Percentiles rank a stretch among this genome's conserved stretches.
Evolutionary conservation across 371 early-diverging fungal genomes (phyloP).

Genomic region (Nematocida displodere): DNA sequence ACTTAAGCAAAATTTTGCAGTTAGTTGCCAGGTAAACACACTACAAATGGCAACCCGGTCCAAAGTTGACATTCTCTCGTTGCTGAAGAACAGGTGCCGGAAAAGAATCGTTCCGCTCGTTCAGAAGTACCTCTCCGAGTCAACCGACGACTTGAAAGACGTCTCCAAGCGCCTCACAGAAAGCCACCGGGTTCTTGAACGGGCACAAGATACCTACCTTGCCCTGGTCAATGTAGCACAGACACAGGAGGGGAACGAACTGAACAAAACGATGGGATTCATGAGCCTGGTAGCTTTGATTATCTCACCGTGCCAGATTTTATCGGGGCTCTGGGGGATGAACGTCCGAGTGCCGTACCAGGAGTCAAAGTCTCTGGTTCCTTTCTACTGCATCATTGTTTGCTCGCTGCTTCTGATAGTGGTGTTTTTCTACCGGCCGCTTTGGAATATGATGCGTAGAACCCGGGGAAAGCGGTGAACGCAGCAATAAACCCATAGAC

Average conservation of each 20-base stretch:
- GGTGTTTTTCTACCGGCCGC: slow-evolving; percentile 23
- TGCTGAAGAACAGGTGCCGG: slow-evolving; percentile 41
- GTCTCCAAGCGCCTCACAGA: slow-evolving; percentile 50
- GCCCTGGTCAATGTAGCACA: slow-evolving; percentile 61
- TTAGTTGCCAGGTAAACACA: slow-evolving; percentile 49
- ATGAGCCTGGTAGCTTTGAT: slow-evolving; percentile 59
- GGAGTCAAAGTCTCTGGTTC: slow-evolving; percentile 15
- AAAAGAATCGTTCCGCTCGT: slow-evolving; percentile 42
- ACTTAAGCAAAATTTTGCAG: slow-evolving; percentile 53
- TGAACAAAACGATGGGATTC: slow-evolving; percentile 61
- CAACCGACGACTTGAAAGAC: slow-evolving; percentile 50
- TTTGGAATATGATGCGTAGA: background rate
- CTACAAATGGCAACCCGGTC: slow-evolving; percentile 46
- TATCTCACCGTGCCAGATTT: slow-evolving; percentile 60
- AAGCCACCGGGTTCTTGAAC: slow-evolving; percentile 51
- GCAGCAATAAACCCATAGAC: background rate
- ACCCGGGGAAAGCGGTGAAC: background rate
- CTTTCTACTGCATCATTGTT: slow-evolving; percentile 46
- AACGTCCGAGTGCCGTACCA: slow-evolving; percentile 60
- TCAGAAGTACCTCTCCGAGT: slow-evolving; percentile 20
- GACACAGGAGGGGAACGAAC: slow-evolving; percentile 58
- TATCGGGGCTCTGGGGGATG: slow-evolving; percentile 65
- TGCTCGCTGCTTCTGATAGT: slow-evolving; percentile 24
- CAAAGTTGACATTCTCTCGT: slow-evolving; percentile 56
- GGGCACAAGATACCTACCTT: slow-evolving; percentile 61